These are phyloP conservation scores for Populus davidiana DNA, from an alignment of 345 rosid genomes.

Conservation along the genomic window DNA sequence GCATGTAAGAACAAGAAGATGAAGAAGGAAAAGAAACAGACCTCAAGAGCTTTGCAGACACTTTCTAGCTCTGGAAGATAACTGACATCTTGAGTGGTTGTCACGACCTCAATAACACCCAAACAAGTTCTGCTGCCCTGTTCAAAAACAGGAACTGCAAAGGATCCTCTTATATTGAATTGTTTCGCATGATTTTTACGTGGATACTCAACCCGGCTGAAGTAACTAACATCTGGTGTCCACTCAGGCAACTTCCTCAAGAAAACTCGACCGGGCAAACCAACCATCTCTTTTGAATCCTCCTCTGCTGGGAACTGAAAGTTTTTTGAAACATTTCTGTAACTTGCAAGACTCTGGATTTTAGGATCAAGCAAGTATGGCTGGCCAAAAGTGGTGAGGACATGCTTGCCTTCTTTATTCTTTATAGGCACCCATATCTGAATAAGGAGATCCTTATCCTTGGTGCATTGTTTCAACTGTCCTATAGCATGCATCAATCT, in stretches of 20 bases:
- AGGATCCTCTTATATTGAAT: conserved; percentile 70
- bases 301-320: conserved; percentile 71
- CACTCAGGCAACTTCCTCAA: conserved; percentile 79
- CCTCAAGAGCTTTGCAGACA: conserved; percentile 95
- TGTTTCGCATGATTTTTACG: conserved; percentile 58
- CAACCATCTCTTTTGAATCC: conserved; percentile 54
- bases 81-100: conserved; percentile 62
- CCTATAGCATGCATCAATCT: conserved; percentile 54
- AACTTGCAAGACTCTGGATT: conserved; percentile 56
- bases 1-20: neutral
- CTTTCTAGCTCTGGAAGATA: conserved; percentile 68
- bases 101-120: conserved; percentile 87
- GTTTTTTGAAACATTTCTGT: conserved; percentile 62
- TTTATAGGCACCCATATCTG: conserved; percentile 87
- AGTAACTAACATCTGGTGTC: conserved; percentile 94
- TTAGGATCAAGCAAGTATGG: conserved; percentile 57
- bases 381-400: conserved; percentile 72
- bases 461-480: conserved; percentile 50
- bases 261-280: conserved; percentile 85
- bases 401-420: conserved; percentile 47
- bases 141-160: conserved; percentile 87
- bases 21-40: conserved; percentile 28
- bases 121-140: conserved; percentile 66
- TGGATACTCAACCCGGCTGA: conserved; percentile 66
- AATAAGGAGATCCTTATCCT: conserved; percentile 58